These are phyloP conservation scores for Paracoccidioides lutzii DNA, from an alignment of 2,329 filamentous ascomycete species.

Conservation along the genomic window DNA sequence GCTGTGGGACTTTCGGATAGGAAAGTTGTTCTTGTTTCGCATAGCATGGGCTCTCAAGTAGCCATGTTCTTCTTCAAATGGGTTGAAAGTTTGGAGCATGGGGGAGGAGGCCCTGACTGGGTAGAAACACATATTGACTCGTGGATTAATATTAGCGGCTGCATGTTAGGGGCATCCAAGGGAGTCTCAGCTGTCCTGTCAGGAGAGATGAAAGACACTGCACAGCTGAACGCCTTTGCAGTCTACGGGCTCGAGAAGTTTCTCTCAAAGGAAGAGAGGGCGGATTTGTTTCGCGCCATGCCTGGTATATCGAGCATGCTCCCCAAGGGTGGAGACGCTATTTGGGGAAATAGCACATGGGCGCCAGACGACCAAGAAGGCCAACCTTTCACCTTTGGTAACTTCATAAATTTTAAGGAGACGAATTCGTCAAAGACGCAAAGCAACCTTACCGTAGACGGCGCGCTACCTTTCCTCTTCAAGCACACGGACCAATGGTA, in stretches of 20 bases:
- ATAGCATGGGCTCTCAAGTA: constrained; percentile 97
- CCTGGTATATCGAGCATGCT: constrained; percentile 94
- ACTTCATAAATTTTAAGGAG: constrained; percentile 69
- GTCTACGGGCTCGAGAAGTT: constrained; percentile 97
- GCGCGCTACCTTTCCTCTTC: constrained; percentile 66
- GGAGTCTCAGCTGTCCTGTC: constrained; percentile 81
- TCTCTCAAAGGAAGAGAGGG: constrained; percentile 75
- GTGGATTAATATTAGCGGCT: constrained; percentile 97
- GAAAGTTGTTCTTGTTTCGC: constrained; percentile 77
- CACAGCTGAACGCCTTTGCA: constrained; percentile 88
- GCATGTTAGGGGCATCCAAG: constrained; percentile 92
- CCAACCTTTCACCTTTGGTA: constrained; percentile 63
- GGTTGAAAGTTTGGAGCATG: constrained; percentile 67
- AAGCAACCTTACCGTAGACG: constrained; percentile 66
- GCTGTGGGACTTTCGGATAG: constrained; percentile 58
- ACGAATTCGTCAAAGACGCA: constrained; percentile 48
- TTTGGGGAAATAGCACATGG: constrained; percentile 85
- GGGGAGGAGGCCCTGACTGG: constrained; percentile 73
- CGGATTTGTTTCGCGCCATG: constrained; percentile 92
- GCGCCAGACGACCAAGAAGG: constrained; percentile 75
- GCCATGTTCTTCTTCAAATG: constrained; percentile 68
- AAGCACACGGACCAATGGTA: constrained; percentile 79
- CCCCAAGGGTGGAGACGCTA: constrained; percentile 77
- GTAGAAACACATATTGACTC: constrained; percentile 80
- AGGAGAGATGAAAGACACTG: constrained; percentile 96